Base-by-base conservation (phyloP, 257 asterid genomes). In the Striga asiatica region DNA sequence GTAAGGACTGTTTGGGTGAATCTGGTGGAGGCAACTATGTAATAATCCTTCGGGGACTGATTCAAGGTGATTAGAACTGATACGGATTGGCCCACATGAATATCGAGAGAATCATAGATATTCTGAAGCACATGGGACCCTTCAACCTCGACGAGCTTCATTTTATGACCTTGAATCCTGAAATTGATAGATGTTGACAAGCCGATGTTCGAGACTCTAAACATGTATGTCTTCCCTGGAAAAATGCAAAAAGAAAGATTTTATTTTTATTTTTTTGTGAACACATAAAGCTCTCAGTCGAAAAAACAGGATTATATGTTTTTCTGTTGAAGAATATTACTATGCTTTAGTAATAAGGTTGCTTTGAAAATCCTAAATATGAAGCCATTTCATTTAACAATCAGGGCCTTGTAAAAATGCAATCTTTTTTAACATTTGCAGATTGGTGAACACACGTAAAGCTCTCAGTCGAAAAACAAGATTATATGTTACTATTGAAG, bases 111-210 rank as follows among this genome's bases (percentile, higher is more conserved):
- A 58, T 74, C 80, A 12, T 92, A 92, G 8, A 62, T 1, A 48
- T 81, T 83, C 69, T 92, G 99, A 59, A 88, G 69, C 48, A 85
- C 94, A 35, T 92, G 83, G 9, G 99, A 88, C 49, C 99, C 99
- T 64, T 92, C 99, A 18, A 82, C 81, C 81, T 92, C 99, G 4
- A 92, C 97, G 5, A 85, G 73, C 75, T 78, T 84, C 91, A 92
- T 1, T 59, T 67, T 78, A 57, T 92, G 99, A 34, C 87, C 93
- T 67, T 84, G 91, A 45, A 92, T 84, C 76, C 99, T 81, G 82
- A 92, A 82, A 67, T 92, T 88, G 43, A 87, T 60, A 0, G 95
- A 69, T 29, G 80, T 77, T 50, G 78, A 74, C 61, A 84, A 43
- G 17, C 99, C 99, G 17, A 92, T 59, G 31, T 92, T 92, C 9